Evolutionary conservation across 2,329 filamentous ascomycete genomes (phyloP).

Genomic region (Trichoderma sp.): DNA sequence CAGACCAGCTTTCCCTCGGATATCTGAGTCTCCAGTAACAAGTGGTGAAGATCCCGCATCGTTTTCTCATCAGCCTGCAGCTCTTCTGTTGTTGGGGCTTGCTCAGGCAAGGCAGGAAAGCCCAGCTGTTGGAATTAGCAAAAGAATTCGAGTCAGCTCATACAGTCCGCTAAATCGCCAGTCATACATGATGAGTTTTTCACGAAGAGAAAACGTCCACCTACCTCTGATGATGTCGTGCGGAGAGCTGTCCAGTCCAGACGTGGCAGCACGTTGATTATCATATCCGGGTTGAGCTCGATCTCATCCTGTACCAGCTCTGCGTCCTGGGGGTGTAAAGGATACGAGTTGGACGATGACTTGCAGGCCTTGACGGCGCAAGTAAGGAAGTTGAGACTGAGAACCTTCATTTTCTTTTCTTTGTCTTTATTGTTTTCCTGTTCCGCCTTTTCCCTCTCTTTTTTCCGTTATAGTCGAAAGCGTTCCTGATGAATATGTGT

Average conservation of each 20-base stretch:
- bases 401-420: conserved; percentile 74
- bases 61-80: conserved; percentile 67
- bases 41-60: conserved; percentile 73
- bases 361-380: conserved; percentile 97
- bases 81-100: conserved; percentile 63
- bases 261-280: conserved; percentile 81
- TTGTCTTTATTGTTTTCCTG: neutral
- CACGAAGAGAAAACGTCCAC: conserved; percentile 36
- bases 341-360: conserved; percentile 74
- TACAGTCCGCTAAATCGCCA: neutral
- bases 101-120: conserved; percentile 70
- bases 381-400: conserved; percentile 94
- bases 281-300: conserved; percentile 76
- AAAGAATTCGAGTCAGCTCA: neutral
- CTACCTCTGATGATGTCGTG: conserved; percentile 74
- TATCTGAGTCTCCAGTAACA: conserved; percentile 88
- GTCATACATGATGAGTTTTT: conserved; percentile 3
- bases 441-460: too few relatives aligned
- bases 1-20: conserved; percentile 87
- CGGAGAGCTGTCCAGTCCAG: conserved; percentile 85
- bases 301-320: conserved; percentile 87
- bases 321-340: conserved; percentile 87
- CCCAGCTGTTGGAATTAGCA: conserved; percentile 60
- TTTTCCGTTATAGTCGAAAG: too few relatives aligned
- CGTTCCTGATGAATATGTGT: neutral